Evolutionary conservation across 2,329 filamentous ascomycete genomes (phyloP).

Genomic region (Claviceps maximensis): DNA sequence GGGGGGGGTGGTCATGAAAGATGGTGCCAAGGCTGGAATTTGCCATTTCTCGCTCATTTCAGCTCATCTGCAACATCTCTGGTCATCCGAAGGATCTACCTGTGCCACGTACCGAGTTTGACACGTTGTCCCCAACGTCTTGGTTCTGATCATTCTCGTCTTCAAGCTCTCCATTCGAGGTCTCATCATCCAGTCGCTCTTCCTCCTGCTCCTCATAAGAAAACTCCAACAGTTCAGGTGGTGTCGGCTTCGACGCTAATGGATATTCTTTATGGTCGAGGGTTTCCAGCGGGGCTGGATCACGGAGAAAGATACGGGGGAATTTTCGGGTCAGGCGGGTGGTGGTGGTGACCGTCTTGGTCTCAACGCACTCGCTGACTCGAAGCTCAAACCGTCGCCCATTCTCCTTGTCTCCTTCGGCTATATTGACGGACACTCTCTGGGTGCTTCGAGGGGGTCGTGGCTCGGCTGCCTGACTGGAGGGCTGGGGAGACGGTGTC

Average conservation of each 20-base stretch:
- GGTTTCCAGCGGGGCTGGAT: slow-evolving; percentile 54
- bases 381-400: slow-evolving; percentile 38
- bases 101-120: slow-evolving; percentile 12
- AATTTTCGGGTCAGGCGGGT: slow-evolving; percentile 79
- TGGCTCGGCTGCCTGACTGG: slow-evolving; percentile 24
- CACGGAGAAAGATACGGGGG: slow-evolving; percentile 68
- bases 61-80: not conserved
- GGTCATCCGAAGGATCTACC: not conserved
- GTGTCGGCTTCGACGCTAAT: slow-evolving; percentile 69
- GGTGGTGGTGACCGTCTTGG: slow-evolving; percentile 72
- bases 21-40: not conserved
- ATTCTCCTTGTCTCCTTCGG: slow-evolving; percentile 24
- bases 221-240: slow-evolving; percentile 63
- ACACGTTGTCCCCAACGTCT: not conserved
- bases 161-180: slow-evolving; percentile 12
- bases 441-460: slow-evolving; percentile 21
- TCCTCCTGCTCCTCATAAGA: slow-evolving; percentile 35
- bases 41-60: not conserved
- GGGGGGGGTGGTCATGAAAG: too few species aligned
- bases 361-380: slow-evolving; percentile 52
- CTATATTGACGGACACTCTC: slow-evolving; percentile 35
- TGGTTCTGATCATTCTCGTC: slow-evolving; percentile 7
- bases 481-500: slow-evolving; percentile 22
- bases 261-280: slow-evolving; percentile 87
- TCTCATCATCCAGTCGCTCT: slow-evolving; percentile 12